Conservation (phyloP, 179 eudicot species). For the Spergularia azorica region DNA sequence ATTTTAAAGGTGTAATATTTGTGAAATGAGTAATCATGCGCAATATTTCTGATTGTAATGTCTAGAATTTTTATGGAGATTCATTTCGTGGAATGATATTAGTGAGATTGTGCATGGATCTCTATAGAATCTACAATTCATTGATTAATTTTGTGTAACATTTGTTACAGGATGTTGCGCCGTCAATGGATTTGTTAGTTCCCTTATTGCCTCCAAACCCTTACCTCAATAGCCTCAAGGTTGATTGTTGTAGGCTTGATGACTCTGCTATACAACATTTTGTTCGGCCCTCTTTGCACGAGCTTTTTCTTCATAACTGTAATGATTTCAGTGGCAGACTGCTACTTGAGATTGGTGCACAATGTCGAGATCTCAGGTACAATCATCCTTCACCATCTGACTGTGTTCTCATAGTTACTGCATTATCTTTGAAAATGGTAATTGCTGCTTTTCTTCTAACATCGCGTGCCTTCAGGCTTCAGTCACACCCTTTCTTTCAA, state of each 20-base stretch:
- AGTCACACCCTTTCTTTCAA: background rate
- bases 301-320: slow-evolving; percentile 74
- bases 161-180: slow-evolving; percentile 63
- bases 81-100: background rate
- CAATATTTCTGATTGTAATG: background rate
- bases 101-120: background rate
- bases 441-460: background rate
- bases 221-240: slow-evolving; percentile 61
- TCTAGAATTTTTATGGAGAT: background rate
- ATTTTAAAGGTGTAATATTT: background rate
- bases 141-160: slow-evolving; percentile 6
- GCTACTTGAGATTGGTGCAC: slow-evolving; percentile 60
- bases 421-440: background rate
- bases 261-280: slow-evolving; percentile 64
- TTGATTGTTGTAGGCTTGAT: slow-evolving; percentile 78
- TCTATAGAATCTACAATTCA: background rate
- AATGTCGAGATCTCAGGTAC: slow-evolving; percentile 72
- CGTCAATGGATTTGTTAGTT: slow-evolving; percentile 52
- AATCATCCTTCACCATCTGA: slow-evolving; percentile 1
- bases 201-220: slow-evolving; percentile 70
- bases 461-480: background rate
- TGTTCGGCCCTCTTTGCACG: slow-evolving; percentile 67
- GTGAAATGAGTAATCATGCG: background rate
- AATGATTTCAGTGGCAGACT: slow-evolving; percentile 71
- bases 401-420: background rate